These are phyloP conservation scores for Pinus albicaulis DNA, from an alignment of 75 land plant genomes.

Conservation along the genomic window DNA sequence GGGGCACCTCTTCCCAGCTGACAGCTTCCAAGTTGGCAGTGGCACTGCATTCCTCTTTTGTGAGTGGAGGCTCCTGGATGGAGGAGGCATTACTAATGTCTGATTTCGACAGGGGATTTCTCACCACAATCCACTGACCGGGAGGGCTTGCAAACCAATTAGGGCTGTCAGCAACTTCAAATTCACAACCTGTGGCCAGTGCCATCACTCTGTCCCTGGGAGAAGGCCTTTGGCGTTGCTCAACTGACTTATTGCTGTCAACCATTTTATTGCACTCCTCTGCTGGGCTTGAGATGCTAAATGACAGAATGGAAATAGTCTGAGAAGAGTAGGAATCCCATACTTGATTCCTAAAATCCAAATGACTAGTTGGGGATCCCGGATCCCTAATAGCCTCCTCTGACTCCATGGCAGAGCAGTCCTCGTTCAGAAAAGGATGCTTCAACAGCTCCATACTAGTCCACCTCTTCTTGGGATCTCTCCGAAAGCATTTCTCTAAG, in stretches of 20 bases:
- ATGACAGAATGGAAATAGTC: no score
- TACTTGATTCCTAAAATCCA: neutral
- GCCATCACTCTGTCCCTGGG: neutral
- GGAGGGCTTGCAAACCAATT: neutral
- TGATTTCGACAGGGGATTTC: neutral
- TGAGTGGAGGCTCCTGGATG: neutral
- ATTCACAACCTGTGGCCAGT: neutral
- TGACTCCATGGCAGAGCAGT: neutral
- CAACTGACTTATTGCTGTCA: no score
- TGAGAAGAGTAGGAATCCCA: neutral
- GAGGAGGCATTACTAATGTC: neutral
- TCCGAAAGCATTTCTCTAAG: slow-evolving; percentile 24
- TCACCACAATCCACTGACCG: neutral
- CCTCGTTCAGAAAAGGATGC: slow-evolving; percentile 29
- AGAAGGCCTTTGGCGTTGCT: no score
- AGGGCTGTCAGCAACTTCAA: neutral
- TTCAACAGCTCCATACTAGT: slow-evolving; percentile 27
- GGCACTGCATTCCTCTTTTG: no score
- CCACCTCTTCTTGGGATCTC: slow-evolving; percentile 31
- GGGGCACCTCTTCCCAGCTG: no score
- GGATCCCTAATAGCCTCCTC: neutral
- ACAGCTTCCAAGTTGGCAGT: no score
- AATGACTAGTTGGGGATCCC: neutral
- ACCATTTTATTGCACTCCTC: no score
- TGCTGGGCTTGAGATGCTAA: neutral